Evolutionary conservation across 148 eudicot species (phyloP).

Genomic region (Polygonum maritimum): DNA sequence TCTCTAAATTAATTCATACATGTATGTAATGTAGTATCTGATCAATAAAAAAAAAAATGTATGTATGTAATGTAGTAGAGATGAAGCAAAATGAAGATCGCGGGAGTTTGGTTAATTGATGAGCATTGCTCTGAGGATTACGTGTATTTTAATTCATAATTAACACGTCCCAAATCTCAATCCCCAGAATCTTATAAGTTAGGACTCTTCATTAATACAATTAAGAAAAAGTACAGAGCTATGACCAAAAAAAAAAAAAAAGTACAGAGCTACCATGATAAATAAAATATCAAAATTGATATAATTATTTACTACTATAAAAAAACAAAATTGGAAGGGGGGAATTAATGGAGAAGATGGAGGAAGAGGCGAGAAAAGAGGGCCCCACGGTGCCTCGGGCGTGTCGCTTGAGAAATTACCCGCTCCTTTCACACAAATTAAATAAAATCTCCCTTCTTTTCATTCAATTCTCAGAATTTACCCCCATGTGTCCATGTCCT

Average conservation of each 20-base stretch:
- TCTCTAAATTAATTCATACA: not conserved
- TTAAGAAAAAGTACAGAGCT: not conserved
- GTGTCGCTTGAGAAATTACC: not conserved
- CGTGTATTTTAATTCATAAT: no score
- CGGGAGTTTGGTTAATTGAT: no score
- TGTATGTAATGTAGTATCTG: not conserved
- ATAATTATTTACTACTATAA: not conserved
- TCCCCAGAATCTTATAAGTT: not conserved
- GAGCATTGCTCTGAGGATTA: not conserved
- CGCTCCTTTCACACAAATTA: not conserved
- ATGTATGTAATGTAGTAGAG: no score
- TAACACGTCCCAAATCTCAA: not conserved
- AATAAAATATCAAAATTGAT: no score
- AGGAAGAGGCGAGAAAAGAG: not conserved
- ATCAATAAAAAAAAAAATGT: no score
- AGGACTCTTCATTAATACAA: no score
- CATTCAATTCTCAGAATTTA: not conserved
- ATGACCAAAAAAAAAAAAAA: no score
- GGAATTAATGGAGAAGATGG: not conserved
- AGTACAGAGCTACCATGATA: not conserved
- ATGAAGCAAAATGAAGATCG: not conserved
- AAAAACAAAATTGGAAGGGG: not conserved
- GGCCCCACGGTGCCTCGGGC: not conserved
- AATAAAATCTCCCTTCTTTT: not conserved
- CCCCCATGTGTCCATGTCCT: slow-evolving; percentile 24